phyloP scores from a whole-genome alignment of 805 yeast genomes.

The Yarrowia sp. region DNA sequence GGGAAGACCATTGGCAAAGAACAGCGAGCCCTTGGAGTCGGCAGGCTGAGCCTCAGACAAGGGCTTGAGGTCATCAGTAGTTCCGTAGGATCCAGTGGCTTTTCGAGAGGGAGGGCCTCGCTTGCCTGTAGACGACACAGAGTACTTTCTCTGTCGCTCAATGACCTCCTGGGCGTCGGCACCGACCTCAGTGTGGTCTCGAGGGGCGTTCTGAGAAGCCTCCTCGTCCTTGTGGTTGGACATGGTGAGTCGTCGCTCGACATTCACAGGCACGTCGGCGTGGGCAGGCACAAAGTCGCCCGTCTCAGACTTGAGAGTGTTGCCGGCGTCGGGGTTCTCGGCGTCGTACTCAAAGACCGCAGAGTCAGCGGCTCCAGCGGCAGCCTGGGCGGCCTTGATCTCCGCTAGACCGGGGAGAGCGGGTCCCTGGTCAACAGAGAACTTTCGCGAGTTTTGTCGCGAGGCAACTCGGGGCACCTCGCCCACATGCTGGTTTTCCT shows the following conservation, averaged over 20 bases:
- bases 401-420: constrained; percentile 5
- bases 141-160: constrained; percentile 34
- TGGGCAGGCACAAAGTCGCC: constrained; percentile 36
- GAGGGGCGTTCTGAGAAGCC: constrained; percentile 36
- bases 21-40: constrained; percentile 30
- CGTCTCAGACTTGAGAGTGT: constrained; percentile 34
- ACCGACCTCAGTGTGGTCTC: constrained; percentile 33
- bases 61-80: constrained; percentile 36
- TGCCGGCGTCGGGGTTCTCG: constrained; percentile 33
- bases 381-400: constrained; percentile 23
- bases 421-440: constrained; percentile 23
- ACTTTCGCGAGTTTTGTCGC: constrained; percentile 16
- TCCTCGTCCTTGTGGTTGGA: constrained; percentile 37
- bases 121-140: constrained; percentile 31
- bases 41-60: constrained; percentile 30
- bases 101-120: constrained; percentile 32
- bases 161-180: constrained; percentile 28
- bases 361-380: constrained; percentile 34
- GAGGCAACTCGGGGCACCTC: constrained; percentile 12
- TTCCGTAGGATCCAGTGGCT: constrained; percentile 40
- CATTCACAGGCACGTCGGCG: constrained; percentile 33
- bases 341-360: constrained; percentile 38
- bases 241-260: constrained; percentile 38
- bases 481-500: constrained; percentile 5
- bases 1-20: constrained; percentile 39